Conservation (phyloP, 1,284 basidiomycete genomes). For the Phaffia rhodozyma region DNA sequence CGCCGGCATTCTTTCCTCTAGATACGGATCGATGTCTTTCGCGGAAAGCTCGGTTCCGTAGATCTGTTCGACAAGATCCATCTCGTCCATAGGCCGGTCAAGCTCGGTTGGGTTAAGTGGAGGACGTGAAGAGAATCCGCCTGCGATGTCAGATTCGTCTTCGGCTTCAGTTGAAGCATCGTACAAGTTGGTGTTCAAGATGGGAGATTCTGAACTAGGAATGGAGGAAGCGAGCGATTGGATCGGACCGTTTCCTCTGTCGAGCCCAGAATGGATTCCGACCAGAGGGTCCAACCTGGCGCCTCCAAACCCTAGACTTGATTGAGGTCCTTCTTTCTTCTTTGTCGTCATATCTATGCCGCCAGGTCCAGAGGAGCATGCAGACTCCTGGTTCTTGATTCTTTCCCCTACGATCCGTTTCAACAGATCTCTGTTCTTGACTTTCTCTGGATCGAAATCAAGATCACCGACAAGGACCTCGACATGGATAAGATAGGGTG, state of each 20-base stretch:
- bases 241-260: background rate
- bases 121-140: background rate
- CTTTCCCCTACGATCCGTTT: constrained; percentile 73
- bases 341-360: background rate
- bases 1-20: constrained; percentile 66
- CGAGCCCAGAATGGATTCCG: background rate
- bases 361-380: constrained; percentile 1
- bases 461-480: constrained; percentile 86
- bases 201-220: constrained; percentile 1
- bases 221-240: background rate
- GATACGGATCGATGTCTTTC: constrained; percentile 53
- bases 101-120: background rate
- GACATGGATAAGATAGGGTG: constrained; percentile 84
- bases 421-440: constrained; percentile 73
- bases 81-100: constrained; percentile 52
- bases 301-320: background rate
- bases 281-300: too few relatives aligned
- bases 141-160: too few relatives aligned
- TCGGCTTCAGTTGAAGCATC: too few relatives aligned
- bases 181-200: too few relatives aligned
- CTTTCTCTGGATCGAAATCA: constrained; percentile 78
- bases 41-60: constrained; percentile 67
- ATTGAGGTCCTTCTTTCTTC: constrained; percentile 4
- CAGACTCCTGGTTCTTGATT: constrained; percentile 34
- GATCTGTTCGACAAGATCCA: constrained; percentile 87